Base-by-base conservation (phyloP, 2,329 filamentous ascomycete species). In the Verticillium zaregamsianum region DNA sequence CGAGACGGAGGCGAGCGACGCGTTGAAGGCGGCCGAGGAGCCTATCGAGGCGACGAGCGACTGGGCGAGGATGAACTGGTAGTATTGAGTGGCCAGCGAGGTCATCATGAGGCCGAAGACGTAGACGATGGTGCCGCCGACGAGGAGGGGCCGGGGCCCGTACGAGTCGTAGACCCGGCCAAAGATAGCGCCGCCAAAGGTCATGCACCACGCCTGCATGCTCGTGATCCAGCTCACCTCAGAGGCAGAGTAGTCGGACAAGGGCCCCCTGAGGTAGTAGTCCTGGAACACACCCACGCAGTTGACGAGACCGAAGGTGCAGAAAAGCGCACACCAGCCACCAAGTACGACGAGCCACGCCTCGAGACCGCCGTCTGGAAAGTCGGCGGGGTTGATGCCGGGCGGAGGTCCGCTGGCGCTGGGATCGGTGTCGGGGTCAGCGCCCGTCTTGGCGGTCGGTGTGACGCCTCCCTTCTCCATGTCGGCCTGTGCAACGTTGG, bases 241-340 rank as follows among this genome's bases (percentile, higher is more conserved):
- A 1, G 76, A 78, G 1, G 77, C 67, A 1, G 73, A 72, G 20
- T 67, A 65, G 15, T 63, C 55, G 9, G 61, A 62, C 17, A 79
- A 72, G 12, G 77, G 69, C 1, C 68, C 68, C 1, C 70, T 68
- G 65, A 77, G 73, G 64, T 80, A 80, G 68, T 77, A 80, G 5
- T 74, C 76, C 64, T 81, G 77, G 68, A 76, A 82, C 2, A 79
- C 77, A 39, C 79, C 79, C 59, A 77, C 81, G n/a, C 71, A 75
- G 67, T 78, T 80, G 60, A 80, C 71, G 17, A 76, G 65, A n/a
- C 74, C 73, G 58, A 71, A 66, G 32, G 68, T 70, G 31, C 59
- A 61, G 32, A 62, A 63, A 52, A 66, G 64, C 28, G 65, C 55
- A 31, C 62, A 63, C 64, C 64, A 66, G 9, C 65, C 67, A 23